Conservation (phyloP, 768 basidiomycete genomes). For the Pleurotus giganteus region DNA sequence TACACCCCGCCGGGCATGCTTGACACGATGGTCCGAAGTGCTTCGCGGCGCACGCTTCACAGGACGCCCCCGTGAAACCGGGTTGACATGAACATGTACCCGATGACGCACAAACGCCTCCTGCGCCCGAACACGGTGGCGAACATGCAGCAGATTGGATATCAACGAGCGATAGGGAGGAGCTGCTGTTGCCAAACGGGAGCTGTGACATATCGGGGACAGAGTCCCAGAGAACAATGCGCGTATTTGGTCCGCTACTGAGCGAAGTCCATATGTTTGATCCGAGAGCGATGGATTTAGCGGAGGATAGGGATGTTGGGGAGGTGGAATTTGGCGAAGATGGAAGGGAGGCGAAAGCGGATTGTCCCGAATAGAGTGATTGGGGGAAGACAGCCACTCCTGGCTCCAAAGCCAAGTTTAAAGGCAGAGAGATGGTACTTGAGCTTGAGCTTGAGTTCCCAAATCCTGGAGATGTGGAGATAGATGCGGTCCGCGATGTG, state of each 20-base stretch:
- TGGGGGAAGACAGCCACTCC: conserved; percentile 53
- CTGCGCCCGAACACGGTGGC: conserved; percentile 61
- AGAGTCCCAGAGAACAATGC: conserved; percentile 60
- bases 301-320: conserved; percentile 38
- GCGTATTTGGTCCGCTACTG: conserved; percentile 38
- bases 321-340: conserved; percentile 34
- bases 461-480: conserved; percentile 55
- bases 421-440: conserved; percentile 44
- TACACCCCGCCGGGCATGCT: conserved; percentile 63
- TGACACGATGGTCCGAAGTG: conserved; percentile 72
- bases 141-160: conserved; percentile 60
- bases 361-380: conserved; percentile 52
- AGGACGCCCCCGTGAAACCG: conserved; percentile 73
- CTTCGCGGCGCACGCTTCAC: conserved; percentile 67
- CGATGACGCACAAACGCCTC: conserved; percentile 60
- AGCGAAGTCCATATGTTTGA: conserved; percentile 56
- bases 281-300: conserved; percentile 53
- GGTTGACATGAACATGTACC: conserved; percentile 68
- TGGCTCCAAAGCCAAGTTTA: conserved; percentile 53
- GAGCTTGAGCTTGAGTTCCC: conserved; percentile 45
- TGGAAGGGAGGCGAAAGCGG: conserved; percentile 47
- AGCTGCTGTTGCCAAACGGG: conserved; percentile 26
- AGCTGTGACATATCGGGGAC: conserved; percentile 59
- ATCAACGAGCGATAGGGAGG: conserved; percentile 40
- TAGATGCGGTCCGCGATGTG: conserved; percentile 48